A percentile compares a stretch with the other conserved stretches of the same genome.
Evolutionary conservation across 768 basidiomycete species (phyloP).

Genomic region (Lentinula sp.): DNA sequence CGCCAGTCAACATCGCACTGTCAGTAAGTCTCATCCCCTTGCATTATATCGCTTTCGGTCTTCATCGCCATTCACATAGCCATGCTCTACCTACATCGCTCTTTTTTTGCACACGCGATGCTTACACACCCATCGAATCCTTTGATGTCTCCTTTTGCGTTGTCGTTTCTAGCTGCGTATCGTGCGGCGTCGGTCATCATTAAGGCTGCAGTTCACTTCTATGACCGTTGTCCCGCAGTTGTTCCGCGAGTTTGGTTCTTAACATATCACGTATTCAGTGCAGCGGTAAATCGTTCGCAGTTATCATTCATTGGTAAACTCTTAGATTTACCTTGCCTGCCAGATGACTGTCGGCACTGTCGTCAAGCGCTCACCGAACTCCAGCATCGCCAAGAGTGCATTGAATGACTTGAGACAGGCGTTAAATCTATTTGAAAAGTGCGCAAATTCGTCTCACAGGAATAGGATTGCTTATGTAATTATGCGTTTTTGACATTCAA

Average conservation of each 20-base stretch:
- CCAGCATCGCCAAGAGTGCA: conserved; percentile 42
- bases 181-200: conserved; percentile 46
- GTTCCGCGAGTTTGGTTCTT: conserved; percentile 47
- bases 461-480: conserved; percentile 40
- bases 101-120: conserved; percentile 55
- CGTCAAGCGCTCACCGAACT: conserved; percentile 51
- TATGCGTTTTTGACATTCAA: background rate
- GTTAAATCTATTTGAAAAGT: conserved; percentile 38
- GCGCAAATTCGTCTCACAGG: conserved; percentile 37
- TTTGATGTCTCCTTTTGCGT: conserved; percentile 47
- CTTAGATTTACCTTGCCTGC: background rate
- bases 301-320: background rate
- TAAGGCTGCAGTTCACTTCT: conserved; percentile 42
- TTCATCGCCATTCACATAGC: conserved; percentile 19
- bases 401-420: conserved; percentile 42
- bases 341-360: conserved; percentile 56
- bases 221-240: conserved; percentile 40
- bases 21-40: conserved; percentile 35
- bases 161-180: conserved; percentile 51
- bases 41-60: background rate
- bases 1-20: conserved; percentile 50
- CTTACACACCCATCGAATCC: conserved; percentile 49
- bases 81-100: conserved; percentile 50
- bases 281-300: conserved; percentile 10
- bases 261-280: conserved; percentile 37